Evolutionary conservation across 2,329 filamentous ascomycete genomes (phyloP).

Genomic region (Lachnellula cervina): DNA sequence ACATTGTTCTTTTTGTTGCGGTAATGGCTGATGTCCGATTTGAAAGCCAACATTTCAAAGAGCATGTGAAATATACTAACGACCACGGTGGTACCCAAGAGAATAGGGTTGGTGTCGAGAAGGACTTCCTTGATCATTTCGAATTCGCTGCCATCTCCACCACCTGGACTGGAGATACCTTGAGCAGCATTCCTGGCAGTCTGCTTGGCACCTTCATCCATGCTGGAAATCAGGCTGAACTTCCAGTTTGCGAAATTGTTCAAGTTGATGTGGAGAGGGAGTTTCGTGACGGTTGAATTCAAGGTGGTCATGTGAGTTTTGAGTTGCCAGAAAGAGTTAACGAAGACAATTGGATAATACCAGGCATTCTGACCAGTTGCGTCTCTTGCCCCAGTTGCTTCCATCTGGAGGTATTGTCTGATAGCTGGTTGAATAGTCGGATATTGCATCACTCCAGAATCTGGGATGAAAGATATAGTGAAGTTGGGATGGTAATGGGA

Average conservation of each 20-base stretch:
- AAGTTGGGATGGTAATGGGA: slow-evolving; percentile 96
- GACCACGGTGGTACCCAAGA: slow-evolving; percentile 76
- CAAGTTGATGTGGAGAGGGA: slow-evolving; percentile 79
- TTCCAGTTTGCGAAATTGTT: slow-evolving; percentile 84
- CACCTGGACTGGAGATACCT: slow-evolving; percentile 53
- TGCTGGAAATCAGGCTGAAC: slow-evolving; percentile 75
- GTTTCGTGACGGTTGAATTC: slow-evolving; percentile 78
- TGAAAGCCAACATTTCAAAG: slow-evolving; percentile 94
- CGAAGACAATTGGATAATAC: slow-evolving; percentile 87
- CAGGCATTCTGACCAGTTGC: slow-evolving; percentile 80
- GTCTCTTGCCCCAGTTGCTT: slow-evolving; percentile 77
- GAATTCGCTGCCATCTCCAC: slow-evolving; percentile 86
- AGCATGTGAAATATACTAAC: slow-evolving; percentile 89
- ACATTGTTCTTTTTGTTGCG: slow-evolving; percentile 99
- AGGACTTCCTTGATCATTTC: slow-evolving; percentile 97
- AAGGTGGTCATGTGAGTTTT: slow-evolving; percentile 84
- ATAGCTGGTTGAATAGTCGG: slow-evolving; percentile 65
- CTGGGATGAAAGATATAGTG: slow-evolving; percentile 80
- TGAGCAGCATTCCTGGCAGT: slow-evolving; percentile 72
- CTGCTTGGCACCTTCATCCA: slow-evolving; percentile 85
- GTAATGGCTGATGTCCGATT: slow-evolving; percentile 95
- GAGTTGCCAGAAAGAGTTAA: slow-evolving; percentile 98
- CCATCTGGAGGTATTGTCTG: slow-evolving; percentile 73
- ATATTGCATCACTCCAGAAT: slow-evolving; percentile 66
- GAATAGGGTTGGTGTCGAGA: slow-evolving; percentile 87